phyloP scores from a whole-genome alignment of 345 rosid species.

The Linum lewisii region DNA sequence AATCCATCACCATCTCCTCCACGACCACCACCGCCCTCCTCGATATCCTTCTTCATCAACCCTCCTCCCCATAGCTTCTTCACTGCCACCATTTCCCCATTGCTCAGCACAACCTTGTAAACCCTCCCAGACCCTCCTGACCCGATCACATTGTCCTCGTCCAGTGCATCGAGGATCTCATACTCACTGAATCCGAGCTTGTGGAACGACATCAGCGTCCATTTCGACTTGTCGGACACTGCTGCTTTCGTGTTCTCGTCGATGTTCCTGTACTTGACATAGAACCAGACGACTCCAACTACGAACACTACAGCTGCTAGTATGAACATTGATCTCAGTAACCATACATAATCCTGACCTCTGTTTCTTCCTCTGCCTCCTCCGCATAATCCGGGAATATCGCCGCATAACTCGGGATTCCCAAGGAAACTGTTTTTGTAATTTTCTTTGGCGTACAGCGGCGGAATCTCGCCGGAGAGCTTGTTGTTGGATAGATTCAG shows the following conservation, averaged over 20 bases:
- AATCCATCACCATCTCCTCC: conserved; percentile 84
- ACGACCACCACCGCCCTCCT: conserved; percentile 27
- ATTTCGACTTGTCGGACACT: conserved; percentile 67
- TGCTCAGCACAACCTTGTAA: conserved; percentile 76
- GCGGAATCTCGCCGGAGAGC: conserved; percentile 64
- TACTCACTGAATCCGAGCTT: conserved; percentile 81
- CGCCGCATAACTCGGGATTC: conserved; percentile 78
- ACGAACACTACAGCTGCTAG: conserved; percentile 60
- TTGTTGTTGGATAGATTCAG: conserved; percentile 68
- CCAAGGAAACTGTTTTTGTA: conserved; percentile 64
- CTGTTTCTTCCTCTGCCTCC: conserved; percentile 37
- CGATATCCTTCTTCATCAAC: conserved; percentile 29
- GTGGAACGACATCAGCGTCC: conserved; percentile 96
- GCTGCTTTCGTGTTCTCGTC: conserved; percentile 22
- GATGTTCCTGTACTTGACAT: conserved; percentile 58
- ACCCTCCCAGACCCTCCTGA: conserved; percentile 87
- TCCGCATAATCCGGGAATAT: conserved; percentile 8
- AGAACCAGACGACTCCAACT: conserved; percentile 74
- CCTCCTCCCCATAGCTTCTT: conserved; percentile 84
- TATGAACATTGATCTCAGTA: conserved; percentile 57
- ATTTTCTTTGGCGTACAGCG: conserved; percentile 47
- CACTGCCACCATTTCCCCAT: conserved; percentile 82
- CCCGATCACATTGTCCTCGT: conserved; percentile 92
- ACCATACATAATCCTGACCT: conserved; percentile 58
- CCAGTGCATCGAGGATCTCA: conserved; percentile 76